phyloP scores from a whole-genome alignment of 495 filamentous ascomycete species.

The Collariella sp. region DNA sequence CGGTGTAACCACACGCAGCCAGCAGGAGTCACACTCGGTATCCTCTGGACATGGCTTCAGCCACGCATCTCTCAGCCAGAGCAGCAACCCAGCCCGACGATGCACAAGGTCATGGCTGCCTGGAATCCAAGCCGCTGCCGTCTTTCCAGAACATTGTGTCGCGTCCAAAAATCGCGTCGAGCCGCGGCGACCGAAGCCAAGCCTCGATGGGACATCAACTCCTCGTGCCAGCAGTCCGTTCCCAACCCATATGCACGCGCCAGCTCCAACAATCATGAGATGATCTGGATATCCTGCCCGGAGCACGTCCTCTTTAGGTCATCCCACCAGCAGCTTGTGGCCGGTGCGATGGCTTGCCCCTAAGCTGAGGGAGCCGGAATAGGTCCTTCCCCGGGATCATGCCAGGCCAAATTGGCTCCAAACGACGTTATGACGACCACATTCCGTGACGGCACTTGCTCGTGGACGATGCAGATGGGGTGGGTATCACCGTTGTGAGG shows the following conservation, averaged over 20 bases:
- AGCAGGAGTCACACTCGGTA: not conserved
- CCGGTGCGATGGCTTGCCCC: not conserved
- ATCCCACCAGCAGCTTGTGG: not conserved
- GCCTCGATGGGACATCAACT: not conserved
- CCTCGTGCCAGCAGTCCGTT: not conserved
- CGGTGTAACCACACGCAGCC: not conserved
- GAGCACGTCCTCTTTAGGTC: not conserved
- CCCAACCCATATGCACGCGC: not conserved
- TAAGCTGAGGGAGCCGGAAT: not conserved
- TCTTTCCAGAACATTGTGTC: not conserved
- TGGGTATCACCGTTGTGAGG: not conserved
- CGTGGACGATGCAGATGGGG: not conserved
- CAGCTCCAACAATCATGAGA: not conserved
- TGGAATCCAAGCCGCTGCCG: not conserved
- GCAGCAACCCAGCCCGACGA: not conserved
- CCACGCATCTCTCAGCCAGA: not conserved
- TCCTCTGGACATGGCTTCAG: not conserved
- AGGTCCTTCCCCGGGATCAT: not conserved
- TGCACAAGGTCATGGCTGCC: slow-evolving; percentile 3
- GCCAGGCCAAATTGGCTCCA: not conserved
- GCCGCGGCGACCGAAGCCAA: not conserved
- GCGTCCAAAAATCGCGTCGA: not conserved
- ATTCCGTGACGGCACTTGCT: not conserved
- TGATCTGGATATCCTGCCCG: not conserved
- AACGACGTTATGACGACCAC: not conserved